Evolutionary conservation across 108 stramenopile genomes (phyloP).

Genomic region (Cafeteria roenbergensis): DNA sequence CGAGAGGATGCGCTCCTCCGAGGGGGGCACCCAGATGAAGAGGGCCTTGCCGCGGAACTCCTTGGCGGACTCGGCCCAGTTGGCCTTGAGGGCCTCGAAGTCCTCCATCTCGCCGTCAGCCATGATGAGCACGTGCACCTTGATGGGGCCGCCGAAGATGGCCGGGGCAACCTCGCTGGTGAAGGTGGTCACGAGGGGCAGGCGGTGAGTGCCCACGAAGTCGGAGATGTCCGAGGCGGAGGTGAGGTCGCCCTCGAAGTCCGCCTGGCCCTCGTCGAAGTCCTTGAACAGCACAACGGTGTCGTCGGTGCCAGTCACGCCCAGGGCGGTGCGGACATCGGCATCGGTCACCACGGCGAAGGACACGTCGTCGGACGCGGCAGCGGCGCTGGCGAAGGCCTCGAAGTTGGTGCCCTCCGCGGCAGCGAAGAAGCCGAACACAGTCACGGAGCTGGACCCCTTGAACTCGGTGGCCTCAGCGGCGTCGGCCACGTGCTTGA

Average conservation of each 20-base stretch:
- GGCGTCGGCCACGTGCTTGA: slow-evolving; percentile 19
- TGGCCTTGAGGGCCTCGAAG: not conserved
- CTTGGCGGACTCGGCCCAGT: slow-evolving; percentile 15
- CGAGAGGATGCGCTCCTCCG: slow-evolving; percentile 36
- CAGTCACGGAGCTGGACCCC: slow-evolving; percentile 28
- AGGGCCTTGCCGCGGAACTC: slow-evolving; percentile 26
- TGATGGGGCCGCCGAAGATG: slow-evolving; percentile 40
- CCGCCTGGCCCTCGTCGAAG: slow-evolving; percentile 26
- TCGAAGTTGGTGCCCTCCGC: no score
- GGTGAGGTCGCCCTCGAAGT: slow-evolving; percentile 18
- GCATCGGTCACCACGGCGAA: slow-evolving; percentile 26
- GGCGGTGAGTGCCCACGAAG: slow-evolving; percentile 23
- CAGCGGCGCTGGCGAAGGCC: slow-evolving; percentile 35
- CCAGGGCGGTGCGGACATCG: slow-evolving; percentile 5
- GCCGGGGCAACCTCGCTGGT: slow-evolving; percentile 23
- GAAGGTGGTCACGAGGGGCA: slow-evolving; percentile 40
- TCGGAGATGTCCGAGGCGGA: slow-evolving; percentile 22
- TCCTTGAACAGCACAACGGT: slow-evolving; percentile 34
- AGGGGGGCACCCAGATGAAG: slow-evolving; percentile 29
- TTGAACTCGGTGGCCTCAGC: slow-evolving; percentile 28
- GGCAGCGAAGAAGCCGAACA: slow-evolving; percentile 36
- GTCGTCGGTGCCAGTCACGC: slow-evolving; percentile 10
- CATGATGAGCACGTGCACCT: slow-evolving; percentile 27
- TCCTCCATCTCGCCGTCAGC: not conserved
- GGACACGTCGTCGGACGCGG: slow-evolving; percentile 23